Evolutionary conservation across 345 rosid species (phyloP).

Genomic region (Camelina hispida): DNA sequence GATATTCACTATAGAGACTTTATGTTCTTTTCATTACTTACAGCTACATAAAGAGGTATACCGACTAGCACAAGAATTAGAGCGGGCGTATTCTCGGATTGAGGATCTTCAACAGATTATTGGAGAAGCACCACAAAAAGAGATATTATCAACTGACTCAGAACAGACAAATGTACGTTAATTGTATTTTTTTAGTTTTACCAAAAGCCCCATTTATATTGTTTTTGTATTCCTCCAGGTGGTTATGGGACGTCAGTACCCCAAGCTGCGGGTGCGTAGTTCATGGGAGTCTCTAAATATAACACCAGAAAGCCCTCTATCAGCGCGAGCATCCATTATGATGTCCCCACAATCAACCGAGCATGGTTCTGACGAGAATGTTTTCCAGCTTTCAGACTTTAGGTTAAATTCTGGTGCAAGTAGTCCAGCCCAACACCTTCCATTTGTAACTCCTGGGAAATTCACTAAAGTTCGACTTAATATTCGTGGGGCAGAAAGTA

Average conservation of each 20-base stretch:
- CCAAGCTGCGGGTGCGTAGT: conserved; percentile 64
- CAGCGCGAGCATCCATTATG: conserved; percentile 52
- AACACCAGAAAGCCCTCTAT: conserved; percentile 48
- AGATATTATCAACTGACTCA: conserved; percentile 48
- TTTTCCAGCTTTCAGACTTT: conserved; percentile 57
- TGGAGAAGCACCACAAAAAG: conserved; percentile 43
- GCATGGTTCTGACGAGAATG: conserved; percentile 63
- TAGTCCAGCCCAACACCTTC: conserved; percentile 44
- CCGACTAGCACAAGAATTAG: conserved; percentile 59
- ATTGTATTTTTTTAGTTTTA: neutral
- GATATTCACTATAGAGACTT: conserved; percentile 21
- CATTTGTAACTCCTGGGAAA: conserved; percentile 43
- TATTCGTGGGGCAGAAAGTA: conserved; percentile 36
- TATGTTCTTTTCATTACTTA: conserved; percentile 14
- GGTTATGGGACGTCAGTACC: conserved; percentile 60
- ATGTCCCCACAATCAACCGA: conserved; percentile 61
- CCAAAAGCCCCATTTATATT: conserved; percentile 8
- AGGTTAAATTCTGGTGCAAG: conserved; percentile 49
- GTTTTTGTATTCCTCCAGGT: conserved; percentile 51
- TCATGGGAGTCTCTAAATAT: conserved; percentile 64
- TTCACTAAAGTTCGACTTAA: conserved; percentile 36
- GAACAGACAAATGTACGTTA: conserved; percentile 38
- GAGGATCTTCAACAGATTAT: conserved; percentile 56
- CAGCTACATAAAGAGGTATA: conserved; percentile 73
- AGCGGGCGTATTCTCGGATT: conserved; percentile 63